phyloP scores from a whole-genome alignment of 2,329 filamentous ascomycete genomes.

The Neonectria hederae region DNA sequence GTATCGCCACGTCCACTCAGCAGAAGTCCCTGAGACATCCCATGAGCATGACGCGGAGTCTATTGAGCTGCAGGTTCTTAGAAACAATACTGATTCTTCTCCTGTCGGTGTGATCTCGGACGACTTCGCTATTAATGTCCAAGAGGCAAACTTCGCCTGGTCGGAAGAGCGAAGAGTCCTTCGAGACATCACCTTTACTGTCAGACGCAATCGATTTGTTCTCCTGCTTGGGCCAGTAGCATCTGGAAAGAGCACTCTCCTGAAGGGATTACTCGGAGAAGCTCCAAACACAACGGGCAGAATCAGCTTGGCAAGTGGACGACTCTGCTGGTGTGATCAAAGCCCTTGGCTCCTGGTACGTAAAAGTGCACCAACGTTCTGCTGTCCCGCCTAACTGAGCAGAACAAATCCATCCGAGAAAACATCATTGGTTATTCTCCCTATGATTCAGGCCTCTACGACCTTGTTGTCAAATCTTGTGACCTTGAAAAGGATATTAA shows the following conservation, averaged over 20 bases:
- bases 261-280: conserved; percentile 52
- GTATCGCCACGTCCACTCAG: conserved; percentile 23
- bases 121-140: conserved; percentile 21
- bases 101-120: no score
- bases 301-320: conserved; percentile 22
- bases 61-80: conserved; percentile 18
- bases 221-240: conserved; percentile 56
- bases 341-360: conserved; percentile 47
- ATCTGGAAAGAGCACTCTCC: conserved; percentile 56
- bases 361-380: no score
- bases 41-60: not conserved
- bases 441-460: conserved; percentile 41
- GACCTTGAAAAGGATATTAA: conserved; percentile 47
- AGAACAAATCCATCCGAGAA: conserved; percentile 47
- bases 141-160: conserved; percentile 49
- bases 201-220: conserved; percentile 47
- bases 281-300: conserved; percentile 34
- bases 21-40: no score
- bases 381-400: not conserved
- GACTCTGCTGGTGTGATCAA: conserved; percentile 47
- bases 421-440: conserved; percentile 48
- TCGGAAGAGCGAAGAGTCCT: conserved; percentile 42
- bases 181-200: conserved; percentile 44
- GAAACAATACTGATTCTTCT: not conserved
- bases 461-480: conserved; percentile 39